Conservation (phyloP, 495 filamentous ascomycete genomes). For the Neurospora africana region DNA sequence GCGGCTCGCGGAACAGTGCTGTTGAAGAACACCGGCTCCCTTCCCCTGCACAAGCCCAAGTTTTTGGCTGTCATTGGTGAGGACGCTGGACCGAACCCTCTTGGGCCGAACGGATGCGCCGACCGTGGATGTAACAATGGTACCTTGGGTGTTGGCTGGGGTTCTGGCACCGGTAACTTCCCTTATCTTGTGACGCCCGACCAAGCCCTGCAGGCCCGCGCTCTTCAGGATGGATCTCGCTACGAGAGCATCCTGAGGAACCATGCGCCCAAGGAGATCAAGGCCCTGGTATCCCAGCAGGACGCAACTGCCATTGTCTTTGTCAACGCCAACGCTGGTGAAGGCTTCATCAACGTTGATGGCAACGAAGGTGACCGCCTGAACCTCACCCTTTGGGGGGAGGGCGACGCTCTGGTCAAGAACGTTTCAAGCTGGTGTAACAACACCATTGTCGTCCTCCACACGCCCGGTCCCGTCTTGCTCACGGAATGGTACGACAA, state of each 20-base stretch:
- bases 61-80: conserved; percentile 76
- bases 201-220: conserved; percentile 69
- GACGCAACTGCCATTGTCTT: conserved; percentile 71
- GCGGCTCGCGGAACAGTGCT: conserved; percentile 73
- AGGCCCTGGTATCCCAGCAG: conserved; percentile 52
- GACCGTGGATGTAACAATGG: conserved; percentile 81
- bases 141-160: conserved; percentile 92
- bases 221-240: conserved; percentile 46
- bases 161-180: conserved; percentile 79
- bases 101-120: conserved; percentile 74
- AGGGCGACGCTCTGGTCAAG: conserved; percentile 68
- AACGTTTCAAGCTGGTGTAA: conserved; percentile 66
- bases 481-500: conserved; percentile 66
- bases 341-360: conserved; percentile 76
- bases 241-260: conserved; percentile 72
- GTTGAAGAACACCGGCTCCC: conserved; percentile 69
- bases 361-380: conserved; percentile 84
- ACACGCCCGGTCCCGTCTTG: conserved; percentile 72
- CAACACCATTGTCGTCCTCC: conserved; percentile 90
- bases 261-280: conserved; percentile 47
- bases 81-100: conserved; percentile 64
- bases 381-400: conserved; percentile 83
- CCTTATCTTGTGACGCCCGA: conserved; percentile 87
- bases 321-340: conserved; percentile 77
- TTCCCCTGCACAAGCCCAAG: conserved; percentile 68